phyloP scores from a whole-genome alignment of 345 rosid species.

The Nephelium lappaceum region DNA sequence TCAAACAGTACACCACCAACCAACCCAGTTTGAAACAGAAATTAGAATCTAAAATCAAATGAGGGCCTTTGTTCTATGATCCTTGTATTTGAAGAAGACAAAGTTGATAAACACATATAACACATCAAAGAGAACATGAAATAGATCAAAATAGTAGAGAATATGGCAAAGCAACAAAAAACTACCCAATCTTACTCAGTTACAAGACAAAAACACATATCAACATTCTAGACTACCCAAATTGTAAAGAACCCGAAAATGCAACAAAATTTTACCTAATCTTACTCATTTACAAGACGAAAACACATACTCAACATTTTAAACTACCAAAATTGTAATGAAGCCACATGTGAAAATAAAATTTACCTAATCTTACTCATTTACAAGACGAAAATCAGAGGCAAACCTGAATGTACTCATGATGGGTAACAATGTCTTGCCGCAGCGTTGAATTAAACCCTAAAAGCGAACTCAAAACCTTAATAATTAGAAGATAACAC shows the following conservation, averaged over 20 bases:
- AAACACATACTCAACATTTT: slow-evolving; percentile 8
- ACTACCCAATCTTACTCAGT: slow-evolving; percentile 14
- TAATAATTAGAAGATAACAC: background rate
- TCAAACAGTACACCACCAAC: too few relatives aligned
- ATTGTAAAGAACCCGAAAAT: background rate
- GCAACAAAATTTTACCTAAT: background rate
- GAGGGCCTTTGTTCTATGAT: too few relatives aligned
- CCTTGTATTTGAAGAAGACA: too few relatives aligned
- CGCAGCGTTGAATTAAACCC: slow-evolving; percentile 97
- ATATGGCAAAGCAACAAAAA: background rate
- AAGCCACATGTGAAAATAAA: background rate
- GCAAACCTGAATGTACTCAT: slow-evolving; percentile 91
- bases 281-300: too few relatives aligned
- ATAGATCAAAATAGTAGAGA: background rate
- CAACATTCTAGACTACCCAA: background rate
- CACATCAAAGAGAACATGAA: too few relatives aligned
- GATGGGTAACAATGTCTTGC: slow-evolving; percentile 97
- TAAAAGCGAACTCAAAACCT: slow-evolving; percentile 26
- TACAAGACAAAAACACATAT: too few relatives aligned
- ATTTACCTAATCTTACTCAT: slow-evolving; percentile 5
- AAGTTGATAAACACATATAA: too few relatives aligned
- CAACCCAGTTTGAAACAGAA: too few relatives aligned
- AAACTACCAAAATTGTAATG: background rate
- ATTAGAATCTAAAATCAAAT: too few relatives aligned
- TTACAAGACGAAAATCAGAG: background rate